These are phyloP conservation scores for Tulasnella sp. DNA, from an alignment of 768 basidiomycete species.

Conservation along the genomic window DNA sequence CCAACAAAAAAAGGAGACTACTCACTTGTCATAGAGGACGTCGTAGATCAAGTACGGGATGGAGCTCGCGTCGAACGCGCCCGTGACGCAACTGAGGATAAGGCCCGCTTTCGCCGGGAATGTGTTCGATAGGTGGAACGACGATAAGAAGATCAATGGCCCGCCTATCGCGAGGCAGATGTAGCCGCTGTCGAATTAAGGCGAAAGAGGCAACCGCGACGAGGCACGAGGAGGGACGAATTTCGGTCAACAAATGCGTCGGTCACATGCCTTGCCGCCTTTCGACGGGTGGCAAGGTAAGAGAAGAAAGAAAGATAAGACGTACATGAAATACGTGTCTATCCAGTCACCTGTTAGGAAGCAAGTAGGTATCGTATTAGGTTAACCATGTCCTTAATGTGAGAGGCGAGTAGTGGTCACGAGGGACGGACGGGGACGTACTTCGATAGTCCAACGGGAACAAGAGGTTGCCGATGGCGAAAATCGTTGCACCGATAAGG, in stretches of 20 bases:
- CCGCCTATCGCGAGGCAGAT: conserved; percentile 27
- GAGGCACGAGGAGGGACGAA: neutral
- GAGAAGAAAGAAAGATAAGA: neutral
- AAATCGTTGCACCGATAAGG: conserved; percentile 24
- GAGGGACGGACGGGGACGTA: neutral
- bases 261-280: neutral
- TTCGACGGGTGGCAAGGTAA: too few species aligned
- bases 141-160: conserved; percentile 28
- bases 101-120: conserved; percentile 29
- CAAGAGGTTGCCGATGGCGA: conserved; percentile 24
- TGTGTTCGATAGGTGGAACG: conserved; percentile 30
- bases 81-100: conserved; percentile 28
- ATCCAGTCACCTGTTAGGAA: conserved; percentile 15
- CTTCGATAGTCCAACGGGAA: conserved; percentile 16
- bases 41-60: conserved; percentile 27
- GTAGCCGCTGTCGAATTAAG: conserved; percentile 21
- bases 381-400: neutral
- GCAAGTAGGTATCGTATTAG: neutral
- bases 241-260: neutral
- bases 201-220: neutral
- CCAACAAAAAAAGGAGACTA: neutral
- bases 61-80: conserved; percentile 29
- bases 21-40: conserved; percentile 19
- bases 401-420: neutral
- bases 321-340: conserved; percentile 24